These are phyloP conservation scores for Coemansia sp. DNA, from an alignment of 192 early-diverging fungal genomes.

Conservation along the genomic window DNA sequence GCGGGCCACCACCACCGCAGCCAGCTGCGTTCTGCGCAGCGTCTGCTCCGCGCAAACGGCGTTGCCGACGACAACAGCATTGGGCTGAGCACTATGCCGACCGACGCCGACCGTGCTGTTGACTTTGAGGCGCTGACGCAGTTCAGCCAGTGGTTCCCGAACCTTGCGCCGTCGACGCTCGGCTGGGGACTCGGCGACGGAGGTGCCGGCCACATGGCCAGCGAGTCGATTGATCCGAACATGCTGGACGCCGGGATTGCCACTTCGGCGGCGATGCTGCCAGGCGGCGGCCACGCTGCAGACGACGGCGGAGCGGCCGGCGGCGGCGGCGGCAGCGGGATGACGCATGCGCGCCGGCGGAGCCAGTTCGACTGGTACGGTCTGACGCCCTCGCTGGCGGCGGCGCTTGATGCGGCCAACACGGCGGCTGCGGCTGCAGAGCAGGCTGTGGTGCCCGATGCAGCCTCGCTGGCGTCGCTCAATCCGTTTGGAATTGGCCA, in stretches of 20 bases:
- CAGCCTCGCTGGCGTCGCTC: slow-evolving; percentile 21
- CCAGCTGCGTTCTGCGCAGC: slow-evolving; percentile 46
- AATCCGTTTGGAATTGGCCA: slow-evolving; percentile 19
- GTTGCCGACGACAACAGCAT: slow-evolving; percentile 54
- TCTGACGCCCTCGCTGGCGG: slow-evolving; percentile 46
- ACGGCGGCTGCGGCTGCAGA: slow-evolving; percentile 19
- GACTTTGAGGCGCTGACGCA: slow-evolving; percentile 47
- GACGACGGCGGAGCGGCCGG: not conserved
- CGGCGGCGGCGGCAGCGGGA: slow-evolving; percentile 1
- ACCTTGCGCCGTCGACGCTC: slow-evolving; percentile 22
- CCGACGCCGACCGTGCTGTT: slow-evolving; percentile 21
- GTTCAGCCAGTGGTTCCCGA: slow-evolving; percentile 54
- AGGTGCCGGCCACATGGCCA: slow-evolving; percentile 12
- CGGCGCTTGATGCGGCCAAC: slow-evolving; percentile 39
- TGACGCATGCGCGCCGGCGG: slow-evolving; percentile 44
- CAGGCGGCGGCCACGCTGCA: not conserved
- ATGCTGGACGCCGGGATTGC: slow-evolving; percentile 43
- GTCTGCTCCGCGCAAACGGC: slow-evolving; percentile 42
- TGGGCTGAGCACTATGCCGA: slow-evolving; percentile 38
- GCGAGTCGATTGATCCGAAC: slow-evolving; percentile 53
- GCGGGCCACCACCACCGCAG: slow-evolving; percentile 23
- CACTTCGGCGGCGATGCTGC: slow-evolving; percentile 11
- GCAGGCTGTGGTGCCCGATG: slow-evolving; percentile 8
- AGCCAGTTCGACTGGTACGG: slow-evolving; percentile 57
- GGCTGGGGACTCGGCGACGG: slow-evolving; percentile 31